Base-by-base conservation (phyloP, 176 grass and related monocot genomes). In the Hyparrhenia diplandra region DNA sequence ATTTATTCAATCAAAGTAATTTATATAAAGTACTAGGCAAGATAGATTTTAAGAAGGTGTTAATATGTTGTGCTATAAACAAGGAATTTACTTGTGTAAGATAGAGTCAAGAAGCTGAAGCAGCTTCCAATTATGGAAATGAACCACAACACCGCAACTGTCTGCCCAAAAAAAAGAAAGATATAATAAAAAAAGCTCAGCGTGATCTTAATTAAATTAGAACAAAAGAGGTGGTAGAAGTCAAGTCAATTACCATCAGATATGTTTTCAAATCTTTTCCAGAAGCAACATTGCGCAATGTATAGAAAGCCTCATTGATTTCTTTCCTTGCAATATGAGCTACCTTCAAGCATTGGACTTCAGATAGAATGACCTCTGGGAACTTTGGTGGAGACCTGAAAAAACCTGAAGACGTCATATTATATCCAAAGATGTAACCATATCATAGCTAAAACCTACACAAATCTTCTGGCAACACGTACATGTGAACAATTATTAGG, bases 51-150 rank as follows among this genome's bases (percentile, higher is more conserved):
- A 13, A 29, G 28, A 61, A 57, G 12, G 51, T 24, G 9, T 0
- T 43, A 58, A 12, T 4, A 4, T 65, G 64, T 0, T 8, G 30
- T 25, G 32, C 14, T 35, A 10, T 71, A 57, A 14, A 11, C 4
- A 58, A 43, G 11, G 14, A 52, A 37, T 85, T 88, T 46, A 98
- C 95, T 83, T 51, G 86, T 91, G 64, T 98, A 98, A 41, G 81
- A 82, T 17, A 98, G 84, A 73, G 90, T 97, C 86, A 98, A 72
- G 72, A 98, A 92, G 58, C 85, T 98, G 88, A 94, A 98, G 90
- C 90, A 98, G 75, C 87, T 71, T 46, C 90, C 92, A 37, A 92
- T 80, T 78, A 94, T 74, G 62, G 95, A 98, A 84, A 94, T 57
- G 43, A 94, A 78, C 92, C 95, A 98, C 21, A 98, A 67, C 40